Conservation (phyloP, 129 eudicot species). For the Cynara cardunculus region DNA sequence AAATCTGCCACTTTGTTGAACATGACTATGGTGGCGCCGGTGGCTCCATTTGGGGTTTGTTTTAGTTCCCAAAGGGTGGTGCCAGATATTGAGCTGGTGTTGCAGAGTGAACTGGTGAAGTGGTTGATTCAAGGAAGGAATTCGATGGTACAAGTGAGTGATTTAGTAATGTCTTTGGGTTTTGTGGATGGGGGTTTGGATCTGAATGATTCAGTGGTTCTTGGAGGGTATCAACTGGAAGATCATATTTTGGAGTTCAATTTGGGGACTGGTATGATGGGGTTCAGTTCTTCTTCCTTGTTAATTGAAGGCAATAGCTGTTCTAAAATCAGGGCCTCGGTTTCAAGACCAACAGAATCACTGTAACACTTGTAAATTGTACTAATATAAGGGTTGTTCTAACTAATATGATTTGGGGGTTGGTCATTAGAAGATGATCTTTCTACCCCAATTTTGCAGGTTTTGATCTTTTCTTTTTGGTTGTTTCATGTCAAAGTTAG, state of each 20-base stretch:
- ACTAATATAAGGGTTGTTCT: neutral
- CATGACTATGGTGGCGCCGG: constrained; percentile 40
- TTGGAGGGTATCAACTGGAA: constrained; percentile 83
- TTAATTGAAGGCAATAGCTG: constrained; percentile 38
- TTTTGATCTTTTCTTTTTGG: neutral
- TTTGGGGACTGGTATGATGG: constrained; percentile 69
- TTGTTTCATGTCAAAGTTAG: neutral
- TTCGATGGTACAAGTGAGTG: constrained; percentile 61
- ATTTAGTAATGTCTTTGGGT: constrained; percentile 71
- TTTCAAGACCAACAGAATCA: constrained; percentile 12
- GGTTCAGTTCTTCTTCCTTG: constrained; percentile 64
- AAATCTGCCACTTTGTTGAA: constrained; percentile 40
- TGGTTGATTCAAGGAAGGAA: constrained; percentile 65
- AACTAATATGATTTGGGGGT: neutral
- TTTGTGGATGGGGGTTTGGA: constrained; percentile 68
- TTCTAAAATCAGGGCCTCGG: constrained; percentile 24
- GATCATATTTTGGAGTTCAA: constrained; percentile 71
- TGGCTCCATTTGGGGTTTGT: constrained; percentile 62
- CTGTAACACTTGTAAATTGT: constrained; percentile 13
- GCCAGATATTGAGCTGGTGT: constrained; percentile 61
- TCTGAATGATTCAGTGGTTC: constrained; percentile 38
- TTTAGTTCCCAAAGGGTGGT: constrained; percentile 32
- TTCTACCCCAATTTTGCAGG: neutral
- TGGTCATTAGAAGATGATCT: neutral
- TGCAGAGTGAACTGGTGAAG: constrained; percentile 80